Evolutionary conservation across 768 basidiomycete genomes (phyloP).

Genomic region (Pulveroboletus frians): DNA sequence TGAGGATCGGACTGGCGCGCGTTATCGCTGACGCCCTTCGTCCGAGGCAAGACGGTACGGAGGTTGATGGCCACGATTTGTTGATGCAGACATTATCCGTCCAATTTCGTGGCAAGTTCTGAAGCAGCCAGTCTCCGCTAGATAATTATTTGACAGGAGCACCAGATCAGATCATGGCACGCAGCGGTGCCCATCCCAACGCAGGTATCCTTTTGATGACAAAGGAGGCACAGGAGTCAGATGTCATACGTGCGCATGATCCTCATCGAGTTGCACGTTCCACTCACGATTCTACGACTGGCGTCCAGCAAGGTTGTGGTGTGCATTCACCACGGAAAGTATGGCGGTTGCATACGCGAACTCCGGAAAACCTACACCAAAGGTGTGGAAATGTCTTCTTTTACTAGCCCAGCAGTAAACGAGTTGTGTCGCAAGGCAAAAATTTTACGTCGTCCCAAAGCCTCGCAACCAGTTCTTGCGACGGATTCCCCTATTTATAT

Average conservation of each 20-base stretch:
- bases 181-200: constrained; percentile 43
- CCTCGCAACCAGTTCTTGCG: not conserved
- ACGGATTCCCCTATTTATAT: constrained; percentile 47
- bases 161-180: constrained; percentile 34
- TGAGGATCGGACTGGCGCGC: constrained; percentile 51
- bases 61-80: constrained; percentile 52
- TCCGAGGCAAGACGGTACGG: constrained; percentile 15
- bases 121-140: not conserved
- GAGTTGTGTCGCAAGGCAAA: constrained; percentile 26
- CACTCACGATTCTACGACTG: not conserved
- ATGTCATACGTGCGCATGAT: constrained; percentile 25
- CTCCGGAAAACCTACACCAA: constrained; percentile 46
- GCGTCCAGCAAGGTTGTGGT: constrained; percentile 64
- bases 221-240: constrained; percentile 35
- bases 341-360: constrained; percentile 77
- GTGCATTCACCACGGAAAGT: constrained; percentile 76
- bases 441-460: constrained; percentile 29
- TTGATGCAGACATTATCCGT: constrained; percentile 42
- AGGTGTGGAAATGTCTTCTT: constrained; percentile 37
- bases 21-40: constrained; percentile 45
- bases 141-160: not conserved
- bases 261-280: not conserved
- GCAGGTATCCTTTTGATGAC: constrained; percentile 62
- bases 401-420: not conserved
- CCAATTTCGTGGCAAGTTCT: constrained; percentile 48